Base-by-base conservation (phyloP, 805 yeast genomes). In the Wickerhamomyces xylosicus region DNA sequence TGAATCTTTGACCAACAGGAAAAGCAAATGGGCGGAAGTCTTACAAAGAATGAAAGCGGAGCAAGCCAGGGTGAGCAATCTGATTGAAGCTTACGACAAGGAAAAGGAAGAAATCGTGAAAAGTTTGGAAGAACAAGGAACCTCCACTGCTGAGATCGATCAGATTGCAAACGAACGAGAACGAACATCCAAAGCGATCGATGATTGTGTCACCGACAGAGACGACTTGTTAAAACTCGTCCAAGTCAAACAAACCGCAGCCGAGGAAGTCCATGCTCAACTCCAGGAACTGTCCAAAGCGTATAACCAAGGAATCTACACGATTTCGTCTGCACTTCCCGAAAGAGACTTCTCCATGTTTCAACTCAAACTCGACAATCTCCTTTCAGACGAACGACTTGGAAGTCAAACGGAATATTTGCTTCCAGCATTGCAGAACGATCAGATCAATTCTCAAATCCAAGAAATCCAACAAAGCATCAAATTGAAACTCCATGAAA, bases 91-190 rank as follows among this genome's bases (percentile, higher is more conserved):
- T 2, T 50, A 72, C 10, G 69, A 68, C 33, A 58, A 57, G 31
- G 66, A 63, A 25, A 72, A 72, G 40, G 52, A 58, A 22, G 59
- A 60, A 18, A 55, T 66, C 16, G 69, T 72, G 31, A 45, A 49
- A 9, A 62, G 67, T 35, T 66, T 86, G 16, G 56, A 63, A 3
- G 59, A 56, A 3, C 77, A 71, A 43, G 85, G 86, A 2, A 63
- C 79, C 37, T 72, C 83, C 3, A 68, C 82, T 4, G 67, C 64
- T 14, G 78, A 74, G 33, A 74, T 85, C 38, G 86, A 85, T 47
- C 59, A 67, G 38, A 66, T 81, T 59, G 77, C 73, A 48, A 59
- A 61, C 25, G 85, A 79, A 50, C 65, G 85, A 40, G 85, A 79
- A 37, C 67, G 67, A 35, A 55, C 81, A 5, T 66, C 78, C 5